Percentiles rank a stretch among this genome's conserved stretches.
These are phyloP conservation scores for Babesia sp. DNA, from an alignment of 169 alveolate species.

Conservation along the genomic window DNA sequence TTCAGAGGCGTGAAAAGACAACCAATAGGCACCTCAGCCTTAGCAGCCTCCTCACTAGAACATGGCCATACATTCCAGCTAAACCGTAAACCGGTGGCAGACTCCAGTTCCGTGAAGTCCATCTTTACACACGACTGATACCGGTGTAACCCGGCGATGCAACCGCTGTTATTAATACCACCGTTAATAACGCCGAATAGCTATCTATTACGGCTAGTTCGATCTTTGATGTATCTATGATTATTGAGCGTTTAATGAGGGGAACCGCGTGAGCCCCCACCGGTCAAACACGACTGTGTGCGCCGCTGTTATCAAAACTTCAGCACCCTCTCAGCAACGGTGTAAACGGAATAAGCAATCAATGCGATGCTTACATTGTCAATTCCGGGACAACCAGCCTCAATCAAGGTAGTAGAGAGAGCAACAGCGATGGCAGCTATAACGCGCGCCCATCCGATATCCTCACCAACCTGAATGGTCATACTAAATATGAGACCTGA, in stretches of 20 bases:
- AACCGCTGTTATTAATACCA: background rate
- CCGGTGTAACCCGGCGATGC: background rate
- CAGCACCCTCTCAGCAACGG: background rate
- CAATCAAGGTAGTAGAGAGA: constrained; percentile 16
- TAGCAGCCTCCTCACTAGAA: constrained; percentile 90
- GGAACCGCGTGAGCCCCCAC: constrained; percentile 25
- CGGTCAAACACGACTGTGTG: background rate
- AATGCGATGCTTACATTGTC: constrained; percentile 19
- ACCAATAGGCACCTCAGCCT: constrained; percentile 96
- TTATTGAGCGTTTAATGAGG: too few relatives aligned
- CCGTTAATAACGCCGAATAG: background rate
- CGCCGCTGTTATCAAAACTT: background rate
- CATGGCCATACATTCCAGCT: constrained; percentile 98
- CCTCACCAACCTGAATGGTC: background rate
- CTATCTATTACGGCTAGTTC: too few relatives aligned
- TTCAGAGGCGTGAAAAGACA: constrained; percentile 91
- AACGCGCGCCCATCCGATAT: background rate
- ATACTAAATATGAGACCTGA: background rate
- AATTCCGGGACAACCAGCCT: constrained; percentile 19
- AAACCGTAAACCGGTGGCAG: constrained; percentile 93
- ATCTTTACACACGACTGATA: constrained; percentile 4
- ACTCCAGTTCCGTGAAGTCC: constrained; percentile 77
- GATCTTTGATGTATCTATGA: too few relatives aligned
- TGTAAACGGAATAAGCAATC: constrained; percentile 14
- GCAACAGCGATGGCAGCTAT: constrained; percentile 11